A percentile compares a stretch with the other conserved stretches of the same genome.
phyloP scores from a whole-genome alignment of 176 grass and related monocot species.

The Triticum urartu region DNA sequence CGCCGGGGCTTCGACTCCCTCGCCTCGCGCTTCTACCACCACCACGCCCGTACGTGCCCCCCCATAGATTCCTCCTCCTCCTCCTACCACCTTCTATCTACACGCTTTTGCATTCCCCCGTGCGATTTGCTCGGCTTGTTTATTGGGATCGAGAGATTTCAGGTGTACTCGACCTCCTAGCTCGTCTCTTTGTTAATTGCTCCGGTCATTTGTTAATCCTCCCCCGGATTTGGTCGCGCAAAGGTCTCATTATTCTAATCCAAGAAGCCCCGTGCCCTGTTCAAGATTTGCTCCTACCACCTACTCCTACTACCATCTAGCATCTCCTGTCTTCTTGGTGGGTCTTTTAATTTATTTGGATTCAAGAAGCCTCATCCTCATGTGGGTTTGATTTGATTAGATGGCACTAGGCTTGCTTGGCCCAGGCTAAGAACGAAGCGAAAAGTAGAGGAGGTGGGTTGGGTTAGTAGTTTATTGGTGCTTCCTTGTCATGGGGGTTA shows the following conservation, averaged over 20 bases:
- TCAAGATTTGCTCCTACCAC: slow-evolving; percentile 31
- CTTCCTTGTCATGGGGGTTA: slow-evolving; percentile 25
- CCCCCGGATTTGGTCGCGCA: neutral
- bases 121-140: slow-evolving; percentile 30
- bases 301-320: neutral
- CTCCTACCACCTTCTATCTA: too few species aligned
- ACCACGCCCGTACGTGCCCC: slow-evolving; percentile 28
- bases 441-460: neutral
- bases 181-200: slow-evolving; percentile 29
- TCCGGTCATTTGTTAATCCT: slow-evolving; percentile 48
- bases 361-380: neutral
- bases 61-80: too few species aligned
- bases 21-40: slow-evolving; percentile 59
- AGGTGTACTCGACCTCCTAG: slow-evolving; percentile 28
- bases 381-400: neutral
- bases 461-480: slow-evolving; percentile 41
- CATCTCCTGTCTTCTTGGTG: neutral
- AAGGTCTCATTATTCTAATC: too few species aligned
- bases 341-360: neutral
- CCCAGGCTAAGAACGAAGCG: too few species aligned
- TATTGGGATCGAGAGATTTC: slow-evolving; percentile 58
- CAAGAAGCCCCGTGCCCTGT: neutral
- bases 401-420: neutral
- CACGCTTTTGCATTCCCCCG: neutral
- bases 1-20: slow-evolving; percentile 67